Base-by-base conservation (phyloP, 2,329 filamentous ascomycete genomes). In the Capronia epimyces region DNA sequence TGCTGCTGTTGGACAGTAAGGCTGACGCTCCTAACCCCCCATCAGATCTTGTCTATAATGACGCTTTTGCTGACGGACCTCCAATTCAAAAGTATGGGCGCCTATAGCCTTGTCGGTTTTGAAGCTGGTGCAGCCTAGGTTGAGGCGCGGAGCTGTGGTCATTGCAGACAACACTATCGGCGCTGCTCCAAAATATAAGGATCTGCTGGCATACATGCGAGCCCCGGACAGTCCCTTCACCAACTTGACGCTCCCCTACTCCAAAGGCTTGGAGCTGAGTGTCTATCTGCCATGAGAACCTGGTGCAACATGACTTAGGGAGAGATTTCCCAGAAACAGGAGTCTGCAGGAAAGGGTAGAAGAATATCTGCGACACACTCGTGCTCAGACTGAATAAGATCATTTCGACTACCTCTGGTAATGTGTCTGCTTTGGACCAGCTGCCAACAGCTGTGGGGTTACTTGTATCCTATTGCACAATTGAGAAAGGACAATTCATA, bases 211-310 rank as follows among this genome's bases (percentile, higher is more conserved):
- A 57, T 7, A 57, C 60, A 44, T 66, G 53, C 6, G 57, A 34
- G 42, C 70, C 8, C 66, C 74, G 0, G 60, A 63, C 1, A 78
- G 72, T 57, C 71, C 72, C 0, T 83, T 81, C 56, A 71, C 65
- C 46, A 74, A 65, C 21, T 64, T 73, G 45, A 77, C 74, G 1
- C 58, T 76, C 2, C 76, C 76, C 1, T 79, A 71, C 56, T 66
- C 62, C 0, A 71, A 71, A 21, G 75, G 76, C 0, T 64, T 79
- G 31, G 71, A 74, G 54, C 67, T 76, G 63, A 66, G 59, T 37
- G 66, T 73, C 1, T 72, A 72, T 49, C 15, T 34, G 9, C 31
- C 31, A 6, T 34, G 31, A 34, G 25, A n/a, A n/a, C n/a, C n/a
- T n/a, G n/a, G n/a, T n/a, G n/a, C n/a, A n/a, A n/a, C n/a, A n/a